These are phyloP conservation scores for Thermomucor indicae-seudaticae DNA, from an alignment of 371 early-diverging fungal genomes.

Conservation along the genomic window DNA sequence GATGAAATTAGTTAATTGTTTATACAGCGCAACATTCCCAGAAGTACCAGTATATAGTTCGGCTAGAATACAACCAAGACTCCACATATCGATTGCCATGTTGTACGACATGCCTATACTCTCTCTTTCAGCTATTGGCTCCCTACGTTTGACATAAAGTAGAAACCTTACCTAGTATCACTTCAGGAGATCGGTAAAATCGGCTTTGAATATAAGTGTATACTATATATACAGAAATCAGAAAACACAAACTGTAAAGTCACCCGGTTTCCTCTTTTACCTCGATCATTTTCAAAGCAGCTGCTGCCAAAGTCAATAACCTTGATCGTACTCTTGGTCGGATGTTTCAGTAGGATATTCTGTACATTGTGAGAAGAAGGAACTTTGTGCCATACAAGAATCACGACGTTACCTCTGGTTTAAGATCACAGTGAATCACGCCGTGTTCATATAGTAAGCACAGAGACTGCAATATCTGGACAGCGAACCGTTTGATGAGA, in stretches of 20 bases:
- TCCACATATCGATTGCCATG: slow-evolving; percentile 98
- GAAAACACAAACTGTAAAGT: not conserved
- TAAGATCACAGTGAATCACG: slow-evolving; percentile 90
- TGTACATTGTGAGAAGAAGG: slow-evolving; percentile 1
- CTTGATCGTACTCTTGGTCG: slow-evolving; percentile 64
- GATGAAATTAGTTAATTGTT: slow-evolving; percentile 92
- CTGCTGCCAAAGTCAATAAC: slow-evolving; percentile 94
- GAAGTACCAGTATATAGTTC: slow-evolving; percentile 92
- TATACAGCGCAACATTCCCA: slow-evolving; percentile 94
- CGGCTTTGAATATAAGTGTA: slow-evolving; percentile 27
- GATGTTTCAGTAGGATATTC: slow-evolving; percentile 63
- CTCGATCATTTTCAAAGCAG: slow-evolving; percentile 66
- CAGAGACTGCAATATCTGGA: slow-evolving; percentile 76
- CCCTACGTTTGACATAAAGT: no score
- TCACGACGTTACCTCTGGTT: slow-evolving; percentile 64
- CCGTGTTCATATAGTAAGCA: slow-evolving; percentile 53
- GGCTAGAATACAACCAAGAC: slow-evolving; percentile 96
- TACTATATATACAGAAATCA: slow-evolving; percentile 2
- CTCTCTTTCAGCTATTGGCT: no score
- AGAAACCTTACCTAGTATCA: slow-evolving; percentile 70
- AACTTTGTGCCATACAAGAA: not conserved
- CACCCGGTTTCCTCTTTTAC: slow-evolving; percentile 3
- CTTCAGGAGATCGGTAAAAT: slow-evolving; percentile 79
- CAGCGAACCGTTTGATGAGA: slow-evolving; percentile 63
- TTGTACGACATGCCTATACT: slow-evolving; percentile 65